phyloP scores from a whole-genome alignment of 148 eudicot species.

The Fallopia convolvulus region DNA sequence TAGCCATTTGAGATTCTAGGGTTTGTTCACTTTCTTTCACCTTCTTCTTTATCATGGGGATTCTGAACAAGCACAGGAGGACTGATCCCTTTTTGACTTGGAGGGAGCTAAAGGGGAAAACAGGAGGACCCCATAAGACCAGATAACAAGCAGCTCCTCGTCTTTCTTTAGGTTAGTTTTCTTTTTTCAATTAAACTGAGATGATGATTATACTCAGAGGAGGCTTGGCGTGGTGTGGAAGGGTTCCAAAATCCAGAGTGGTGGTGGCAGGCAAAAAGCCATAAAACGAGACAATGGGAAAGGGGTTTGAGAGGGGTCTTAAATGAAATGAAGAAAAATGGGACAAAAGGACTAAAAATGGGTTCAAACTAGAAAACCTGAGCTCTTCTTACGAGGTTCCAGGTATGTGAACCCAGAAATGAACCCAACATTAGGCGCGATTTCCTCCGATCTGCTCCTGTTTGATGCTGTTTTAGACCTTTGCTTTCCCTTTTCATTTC shows the following conservation, averaged over 20 bases:
- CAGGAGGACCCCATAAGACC: not conserved
- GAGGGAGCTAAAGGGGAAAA: not conserved
- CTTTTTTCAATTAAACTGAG: too few relatives aligned
- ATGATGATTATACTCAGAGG: not conserved
- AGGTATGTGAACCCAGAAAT: not conserved
- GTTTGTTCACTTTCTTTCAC: not conserved
- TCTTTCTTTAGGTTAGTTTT: not conserved
- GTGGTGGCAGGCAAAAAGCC: not conserved
- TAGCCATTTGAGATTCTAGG: constrained; percentile 2
- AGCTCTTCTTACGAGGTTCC: not conserved
- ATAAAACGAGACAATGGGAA: not conserved
- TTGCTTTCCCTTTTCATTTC: not conserved
- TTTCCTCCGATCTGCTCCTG: not conserved
- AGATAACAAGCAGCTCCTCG: not conserved
- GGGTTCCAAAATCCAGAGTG: not conserved
- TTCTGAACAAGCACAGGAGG: not conserved
- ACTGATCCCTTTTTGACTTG: not conserved
- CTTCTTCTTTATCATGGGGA: not conserved
- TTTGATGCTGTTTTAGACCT: not conserved
- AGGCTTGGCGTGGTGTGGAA: not conserved
- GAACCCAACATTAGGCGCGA: not conserved
- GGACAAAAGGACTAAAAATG: not conserved
- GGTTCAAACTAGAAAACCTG: not conserved
- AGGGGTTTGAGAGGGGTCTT: not conserved
- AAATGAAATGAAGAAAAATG: not conserved